Evolutionary conservation across 345 rosid genomes (phyloP).

Genomic region (Zanthoxylum bungeanum): DNA sequence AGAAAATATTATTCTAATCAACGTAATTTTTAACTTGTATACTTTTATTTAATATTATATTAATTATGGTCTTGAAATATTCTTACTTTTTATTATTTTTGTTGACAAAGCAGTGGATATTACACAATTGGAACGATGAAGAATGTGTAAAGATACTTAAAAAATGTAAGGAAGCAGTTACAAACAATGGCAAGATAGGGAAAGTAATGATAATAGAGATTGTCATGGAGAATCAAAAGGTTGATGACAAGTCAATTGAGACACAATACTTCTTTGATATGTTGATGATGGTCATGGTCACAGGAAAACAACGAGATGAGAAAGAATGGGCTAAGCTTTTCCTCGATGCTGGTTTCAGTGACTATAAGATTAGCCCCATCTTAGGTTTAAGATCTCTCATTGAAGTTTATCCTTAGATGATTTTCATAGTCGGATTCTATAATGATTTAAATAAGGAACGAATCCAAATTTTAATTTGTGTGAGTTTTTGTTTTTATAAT

Average conservation of each 20-base stretch:
- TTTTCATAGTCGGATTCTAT: too few relatives aligned
- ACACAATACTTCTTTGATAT: conserved; percentile 38
- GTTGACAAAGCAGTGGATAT: neutral
- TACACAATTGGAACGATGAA: conserved; percentile 6
- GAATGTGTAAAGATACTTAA: neutral
- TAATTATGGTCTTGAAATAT: neutral
- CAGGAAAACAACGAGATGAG: conserved; percentile 35
- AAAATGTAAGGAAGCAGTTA: too few relatives aligned
- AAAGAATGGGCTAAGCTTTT: conserved; percentile 44
- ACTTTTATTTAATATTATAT: neutral
- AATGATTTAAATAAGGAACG: too few relatives aligned
- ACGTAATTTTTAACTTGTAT: too few relatives aligned
- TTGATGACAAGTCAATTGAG: conserved; percentile 15
- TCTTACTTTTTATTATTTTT: neutral
- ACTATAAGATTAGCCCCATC: conserved; percentile 34
- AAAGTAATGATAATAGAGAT: conserved; percentile 21
- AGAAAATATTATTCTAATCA: too few relatives aligned
- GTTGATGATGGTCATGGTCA: conserved; percentile 24
- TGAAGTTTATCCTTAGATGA: conserved; percentile 50
- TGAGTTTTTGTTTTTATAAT: too few relatives aligned
- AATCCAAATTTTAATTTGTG: too few relatives aligned
- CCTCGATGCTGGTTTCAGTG: conserved; percentile 31
- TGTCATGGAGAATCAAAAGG: neutral
- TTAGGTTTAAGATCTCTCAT: conserved; percentile 46
- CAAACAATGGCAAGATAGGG: neutral